A percentile compares a stretch with the other conserved stretches of the same genome.
phyloP scores from a whole-genome alignment of 805 yeast species.

The Kregervanrija fluxuum region DNA sequence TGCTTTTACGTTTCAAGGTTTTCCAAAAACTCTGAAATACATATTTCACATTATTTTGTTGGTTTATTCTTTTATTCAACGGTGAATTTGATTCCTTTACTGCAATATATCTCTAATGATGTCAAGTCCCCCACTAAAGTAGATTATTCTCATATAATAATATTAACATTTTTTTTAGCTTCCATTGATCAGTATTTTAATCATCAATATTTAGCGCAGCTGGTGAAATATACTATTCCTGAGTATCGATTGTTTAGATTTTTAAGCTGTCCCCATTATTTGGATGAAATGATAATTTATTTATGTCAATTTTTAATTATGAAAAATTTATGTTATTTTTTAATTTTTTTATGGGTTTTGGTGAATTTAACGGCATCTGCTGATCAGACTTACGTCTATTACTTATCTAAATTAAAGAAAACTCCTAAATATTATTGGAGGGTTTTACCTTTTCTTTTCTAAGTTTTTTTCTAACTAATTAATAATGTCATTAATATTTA shows the following conservation, averaged over 20 bases:
- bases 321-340: conserved; percentile 13
- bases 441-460: conserved; percentile 27
- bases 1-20: conserved; percentile 43
- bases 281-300: conserved; percentile 59
- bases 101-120: background rate
- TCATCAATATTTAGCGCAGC: conserved; percentile 41
- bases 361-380: conserved; percentile 52
- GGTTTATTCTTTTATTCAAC: conserved; percentile 55
- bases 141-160: conserved; percentile 1
- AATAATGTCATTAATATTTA: no score
- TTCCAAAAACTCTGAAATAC: conserved; percentile 44
- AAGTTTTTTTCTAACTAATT: background rate
- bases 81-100: conserved; percentile 32
- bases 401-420: conserved; percentile 23
- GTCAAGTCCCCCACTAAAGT: no score
- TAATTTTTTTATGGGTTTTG: conserved; percentile 31
- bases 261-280: conserved; percentile 62
- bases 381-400: conserved; percentile 42
- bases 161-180: conserved; percentile 25
- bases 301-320: conserved; percentile 20
- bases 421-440: conserved; percentile 8
- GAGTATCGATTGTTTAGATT: conserved; percentile 38
- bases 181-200: conserved; percentile 42
- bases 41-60: conserved; percentile 56
- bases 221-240: conserved; percentile 55